phyloP scores from a whole-genome alignment of 768 basidiomycete species.

The Boletus rufocinnamomeus region DNA sequence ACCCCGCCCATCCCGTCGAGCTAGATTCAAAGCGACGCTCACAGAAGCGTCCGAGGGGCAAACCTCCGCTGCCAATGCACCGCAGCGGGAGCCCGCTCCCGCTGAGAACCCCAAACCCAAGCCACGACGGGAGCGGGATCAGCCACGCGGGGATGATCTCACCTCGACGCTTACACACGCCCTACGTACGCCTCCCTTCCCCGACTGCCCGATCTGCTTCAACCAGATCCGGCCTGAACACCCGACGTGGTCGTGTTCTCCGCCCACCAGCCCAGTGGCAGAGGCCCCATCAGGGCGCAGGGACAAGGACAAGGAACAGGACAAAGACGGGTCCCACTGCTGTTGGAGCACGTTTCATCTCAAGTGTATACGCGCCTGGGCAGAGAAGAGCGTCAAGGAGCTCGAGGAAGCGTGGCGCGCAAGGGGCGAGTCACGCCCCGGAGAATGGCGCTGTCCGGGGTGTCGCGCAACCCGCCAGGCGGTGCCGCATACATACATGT shows the following conservation, averaged over 20 bases:
- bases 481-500: slow-evolving; percentile 70
- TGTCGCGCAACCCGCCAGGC: slow-evolving; percentile 79
- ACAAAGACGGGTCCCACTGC: slow-evolving; percentile 47
- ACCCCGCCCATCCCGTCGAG: slow-evolving; percentile 32
- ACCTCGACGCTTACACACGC: slow-evolving; percentile 70
- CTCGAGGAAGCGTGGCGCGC: slow-evolving; percentile 70
- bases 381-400: slow-evolving; percentile 75
- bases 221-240: slow-evolving; percentile 74
- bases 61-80: neutral
- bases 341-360: slow-evolving; percentile 94
- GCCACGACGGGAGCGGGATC: slow-evolving; percentile 14
- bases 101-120: neutral
- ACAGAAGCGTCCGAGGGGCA: slow-evolving; percentile 23
- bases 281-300: slow-evolving; percentile 4
- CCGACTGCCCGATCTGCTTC: slow-evolving; percentile 86
- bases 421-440: slow-evolving; percentile 64
- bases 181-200: slow-evolving; percentile 68
- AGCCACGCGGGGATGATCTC: slow-evolving; percentile 56
- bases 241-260: slow-evolving; percentile 86
- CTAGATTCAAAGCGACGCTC: slow-evolving; percentile 40
- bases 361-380: slow-evolving; percentile 89
- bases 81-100: neutral
- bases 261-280: slow-evolving; percentile 32
- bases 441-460: slow-evolving; percentile 92
- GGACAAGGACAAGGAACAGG: slow-evolving; percentile 10